Conservation (phyloP, 345 rosid species). For the Stellera chamaejasme region DNA sequence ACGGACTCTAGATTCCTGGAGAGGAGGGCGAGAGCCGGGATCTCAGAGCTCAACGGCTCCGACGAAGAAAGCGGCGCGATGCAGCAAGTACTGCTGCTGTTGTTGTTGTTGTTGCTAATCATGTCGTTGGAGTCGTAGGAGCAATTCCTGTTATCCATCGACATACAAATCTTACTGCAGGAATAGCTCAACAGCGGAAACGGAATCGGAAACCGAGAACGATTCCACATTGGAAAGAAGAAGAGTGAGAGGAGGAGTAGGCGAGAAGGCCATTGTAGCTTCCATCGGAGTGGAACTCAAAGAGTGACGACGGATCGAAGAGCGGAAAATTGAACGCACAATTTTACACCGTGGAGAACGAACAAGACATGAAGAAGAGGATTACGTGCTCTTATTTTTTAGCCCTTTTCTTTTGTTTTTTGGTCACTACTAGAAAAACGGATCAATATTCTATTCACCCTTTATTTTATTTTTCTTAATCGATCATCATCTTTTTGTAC, state of each 20-base stretch:
- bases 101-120: constrained; percentile 50
- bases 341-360: too few species aligned
- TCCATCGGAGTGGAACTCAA: background rate
- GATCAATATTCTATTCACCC: too few species aligned
- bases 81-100: constrained; percentile 49
- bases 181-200: background rate
- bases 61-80: constrained; percentile 15
- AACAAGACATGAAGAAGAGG: too few species aligned
- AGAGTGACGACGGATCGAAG: constrained; percentile 2
- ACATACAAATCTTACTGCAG: background rate
- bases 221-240: background rate
- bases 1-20: constrained; percentile 47
- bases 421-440: too few species aligned
- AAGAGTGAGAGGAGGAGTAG: background rate
- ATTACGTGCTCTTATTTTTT: too few species aligned
- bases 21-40: constrained; percentile 40
- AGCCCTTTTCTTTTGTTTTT: too few species aligned
- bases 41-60: constrained; percentile 22
- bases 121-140: constrained; percentile 59
- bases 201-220: background rate
- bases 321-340: background rate
- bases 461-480: too few species aligned
- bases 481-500: too few species aligned
- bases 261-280: constrained; percentile 7
- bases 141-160: constrained; percentile 37